phyloP scores from a whole-genome alignment of 345 rosid species.

The Sonneratia alba region DNA sequence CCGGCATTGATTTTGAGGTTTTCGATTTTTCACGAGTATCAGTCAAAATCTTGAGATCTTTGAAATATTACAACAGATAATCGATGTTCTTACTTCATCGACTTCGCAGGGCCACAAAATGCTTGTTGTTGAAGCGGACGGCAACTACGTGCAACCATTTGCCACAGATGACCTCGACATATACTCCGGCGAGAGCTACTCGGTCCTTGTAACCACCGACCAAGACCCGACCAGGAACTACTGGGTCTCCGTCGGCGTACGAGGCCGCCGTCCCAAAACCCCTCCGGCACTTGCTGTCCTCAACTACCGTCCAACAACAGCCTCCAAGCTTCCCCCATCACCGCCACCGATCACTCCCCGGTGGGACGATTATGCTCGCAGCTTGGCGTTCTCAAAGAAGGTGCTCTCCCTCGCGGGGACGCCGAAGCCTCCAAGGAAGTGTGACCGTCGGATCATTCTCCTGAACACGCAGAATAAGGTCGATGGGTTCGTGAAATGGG shows the following conservation, averaged over 20 bases:
- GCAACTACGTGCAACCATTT: constrained; percentile 66
- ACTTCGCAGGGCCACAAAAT: constrained; percentile 54
- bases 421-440: constrained; percentile 30
- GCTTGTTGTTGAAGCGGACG: constrained; percentile 83
- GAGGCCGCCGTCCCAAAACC: constrained; percentile 51
- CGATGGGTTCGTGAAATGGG: constrained; percentile 54
- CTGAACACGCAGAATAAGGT: constrained; percentile 63
- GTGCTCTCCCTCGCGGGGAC: constrained; percentile 33
- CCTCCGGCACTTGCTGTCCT: constrained; percentile 48
- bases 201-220: constrained; percentile 48
- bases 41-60: too few relatives aligned
- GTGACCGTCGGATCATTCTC: constrained; percentile 33
- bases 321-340: constrained; percentile 27
- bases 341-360: constrained; percentile 51
- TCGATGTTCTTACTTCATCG: background rate
- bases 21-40: too few relatives aligned
- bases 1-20: too few relatives aligned
- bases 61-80: background rate
- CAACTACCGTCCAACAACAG: constrained; percentile 34
- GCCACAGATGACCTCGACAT: constrained; percentile 44
- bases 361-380: constrained; percentile 53
- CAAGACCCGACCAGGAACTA: constrained; percentile 43
- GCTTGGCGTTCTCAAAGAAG: constrained; percentile 33
- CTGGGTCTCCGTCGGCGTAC: constrained; percentile 48
- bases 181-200: constrained; percentile 81